A percentile compares a stretch with the other conserved stretches of the same genome.
Evolutionary conservation across 2,329 filamentous ascomycete species (phyloP).

Genomic region (Hymenoscyphus albidus): DNA sequence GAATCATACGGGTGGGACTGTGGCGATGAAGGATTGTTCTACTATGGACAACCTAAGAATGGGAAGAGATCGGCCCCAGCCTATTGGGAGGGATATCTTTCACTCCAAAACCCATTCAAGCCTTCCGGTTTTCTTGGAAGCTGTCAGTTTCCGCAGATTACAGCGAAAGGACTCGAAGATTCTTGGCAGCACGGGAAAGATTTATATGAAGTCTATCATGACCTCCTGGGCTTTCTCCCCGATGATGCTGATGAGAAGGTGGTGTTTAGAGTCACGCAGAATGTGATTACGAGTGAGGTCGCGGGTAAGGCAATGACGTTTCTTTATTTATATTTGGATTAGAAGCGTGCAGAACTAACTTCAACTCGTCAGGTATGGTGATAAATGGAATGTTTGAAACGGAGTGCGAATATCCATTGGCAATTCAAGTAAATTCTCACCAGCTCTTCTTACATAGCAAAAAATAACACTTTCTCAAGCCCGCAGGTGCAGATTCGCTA

Average conservation of each 20-base stretch:
- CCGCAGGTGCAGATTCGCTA: slow-evolving; percentile 62
- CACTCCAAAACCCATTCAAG: slow-evolving; percentile 61
- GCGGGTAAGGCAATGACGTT: slow-evolving; percentile 37
- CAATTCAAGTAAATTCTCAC: slow-evolving; percentile 42
- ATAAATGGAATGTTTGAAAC: slow-evolving; percentile 64
- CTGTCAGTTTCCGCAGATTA: slow-evolving; percentile 81
- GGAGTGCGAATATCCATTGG: slow-evolving; percentile 42
- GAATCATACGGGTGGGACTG: slow-evolving; percentile 74
- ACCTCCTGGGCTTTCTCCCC: slow-evolving; percentile 65
- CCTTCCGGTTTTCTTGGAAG: slow-evolving; percentile 65
- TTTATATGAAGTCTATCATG: slow-evolving; percentile 71
- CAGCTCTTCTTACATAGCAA: neutral
- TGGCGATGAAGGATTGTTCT: slow-evolving; percentile 64
- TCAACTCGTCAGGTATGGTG: slow-evolving; percentile 53
- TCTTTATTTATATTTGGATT: neutral
- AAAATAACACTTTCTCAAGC: slow-evolving; percentile 18
- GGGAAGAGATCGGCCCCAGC: slow-evolving; percentile 49
- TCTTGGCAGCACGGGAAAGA: slow-evolving; percentile 74
- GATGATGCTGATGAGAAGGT: slow-evolving; percentile 44
- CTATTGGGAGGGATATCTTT: slow-evolving; percentile 64
- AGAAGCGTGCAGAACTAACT: neutral
- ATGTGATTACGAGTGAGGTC: slow-evolving; percentile 78
- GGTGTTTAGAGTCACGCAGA: slow-evolving; percentile 72
- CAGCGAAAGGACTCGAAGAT: slow-evolving; percentile 65
- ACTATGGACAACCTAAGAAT: slow-evolving; percentile 58